Conservation (phyloP, 345 rosid species). For the Populus deltoides region DNA sequence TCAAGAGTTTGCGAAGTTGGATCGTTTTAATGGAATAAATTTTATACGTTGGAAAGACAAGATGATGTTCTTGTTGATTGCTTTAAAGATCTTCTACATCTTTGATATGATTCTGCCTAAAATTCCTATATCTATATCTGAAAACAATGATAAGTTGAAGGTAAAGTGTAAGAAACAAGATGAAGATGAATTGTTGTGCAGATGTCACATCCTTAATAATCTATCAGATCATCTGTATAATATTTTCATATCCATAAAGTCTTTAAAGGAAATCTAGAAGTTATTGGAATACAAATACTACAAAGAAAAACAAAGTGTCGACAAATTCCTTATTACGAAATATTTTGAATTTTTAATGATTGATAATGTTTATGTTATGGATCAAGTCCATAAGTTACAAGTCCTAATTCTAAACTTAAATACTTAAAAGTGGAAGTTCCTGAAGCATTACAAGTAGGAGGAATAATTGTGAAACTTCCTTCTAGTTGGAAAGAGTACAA, state of each 20-base stretch:
- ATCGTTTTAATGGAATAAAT: slow-evolving; percentile 1
- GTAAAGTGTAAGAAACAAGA: background rate
- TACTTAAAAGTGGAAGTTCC: no score
- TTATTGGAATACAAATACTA: background rate
- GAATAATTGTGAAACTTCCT: no score
- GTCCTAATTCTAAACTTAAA: no score
- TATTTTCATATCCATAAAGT: background rate
- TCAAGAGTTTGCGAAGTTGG: background rate
- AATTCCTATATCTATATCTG: background rate
- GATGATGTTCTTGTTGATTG: background rate
- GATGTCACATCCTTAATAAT: background rate
- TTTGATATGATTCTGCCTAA: background rate
- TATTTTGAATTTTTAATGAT: no score
- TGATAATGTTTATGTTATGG: no score
- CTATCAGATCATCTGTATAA: background rate
- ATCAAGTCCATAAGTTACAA: no score
- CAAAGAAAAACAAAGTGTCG: background rate
- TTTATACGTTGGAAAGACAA: background rate
- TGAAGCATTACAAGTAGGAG: no score
- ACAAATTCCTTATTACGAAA: no score
- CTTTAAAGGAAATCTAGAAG: background rate
- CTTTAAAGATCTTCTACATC: background rate
- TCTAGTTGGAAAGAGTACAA: no score
- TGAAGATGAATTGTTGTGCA: slow-evolving; percentile 1
- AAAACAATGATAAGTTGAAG: background rate